A percentile compares a stretch with the other conserved stretches of the same genome.
These are phyloP conservation scores for Claviceps africana DNA, from an alignment of 2,329 filamentous ascomycete genomes.

Conservation along the genomic window DNA sequence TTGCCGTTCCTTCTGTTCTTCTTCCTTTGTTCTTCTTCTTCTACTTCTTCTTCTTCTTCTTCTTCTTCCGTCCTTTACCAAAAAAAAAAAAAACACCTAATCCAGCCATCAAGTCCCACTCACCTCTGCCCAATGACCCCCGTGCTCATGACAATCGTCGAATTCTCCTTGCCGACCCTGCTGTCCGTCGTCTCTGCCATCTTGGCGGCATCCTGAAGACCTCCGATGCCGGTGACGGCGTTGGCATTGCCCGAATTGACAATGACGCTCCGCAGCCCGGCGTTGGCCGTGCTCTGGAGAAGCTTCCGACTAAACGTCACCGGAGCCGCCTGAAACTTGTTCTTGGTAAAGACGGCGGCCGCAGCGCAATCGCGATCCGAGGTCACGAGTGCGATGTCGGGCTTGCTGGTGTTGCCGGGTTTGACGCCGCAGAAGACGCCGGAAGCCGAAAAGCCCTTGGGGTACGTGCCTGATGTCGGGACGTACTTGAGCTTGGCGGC, in stretches of 20 bases:
- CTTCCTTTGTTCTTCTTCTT: neutral
- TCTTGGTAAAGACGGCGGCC: conserved; percentile 91
- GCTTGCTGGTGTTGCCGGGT: conserved; percentile 77
- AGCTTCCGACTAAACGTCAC: conserved; percentile 72
- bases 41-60: neutral
- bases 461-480: conserved; percentile 72
- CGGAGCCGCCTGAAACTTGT: conserved; percentile 94
- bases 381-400: conserved; percentile 77
- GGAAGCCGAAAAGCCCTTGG: conserved; percentile 75
- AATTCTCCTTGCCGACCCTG: conserved; percentile 33
- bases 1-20: neutral
- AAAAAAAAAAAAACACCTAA: neutral
- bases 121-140: conserved; percentile 91
- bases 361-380: conserved; percentile 78
- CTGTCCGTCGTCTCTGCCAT: conserved; percentile 74
- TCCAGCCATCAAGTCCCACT: conserved; percentile 7
- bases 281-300: conserved; percentile 49
- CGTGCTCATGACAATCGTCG: conserved; percentile 94
- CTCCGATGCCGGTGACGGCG: conserved; percentile 84
- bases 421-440: conserved; percentile 90
- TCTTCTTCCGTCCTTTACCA: neutral
- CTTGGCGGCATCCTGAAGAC: conserved; percentile 69
- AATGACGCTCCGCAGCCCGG: conserved; percentile 65
- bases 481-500: conserved; percentile 81
- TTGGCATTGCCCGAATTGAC: conserved; percentile 96